phyloP scores from a whole-genome alignment of 2,329 filamentous ascomycete genomes.

The Didymella glomerata region DNA sequence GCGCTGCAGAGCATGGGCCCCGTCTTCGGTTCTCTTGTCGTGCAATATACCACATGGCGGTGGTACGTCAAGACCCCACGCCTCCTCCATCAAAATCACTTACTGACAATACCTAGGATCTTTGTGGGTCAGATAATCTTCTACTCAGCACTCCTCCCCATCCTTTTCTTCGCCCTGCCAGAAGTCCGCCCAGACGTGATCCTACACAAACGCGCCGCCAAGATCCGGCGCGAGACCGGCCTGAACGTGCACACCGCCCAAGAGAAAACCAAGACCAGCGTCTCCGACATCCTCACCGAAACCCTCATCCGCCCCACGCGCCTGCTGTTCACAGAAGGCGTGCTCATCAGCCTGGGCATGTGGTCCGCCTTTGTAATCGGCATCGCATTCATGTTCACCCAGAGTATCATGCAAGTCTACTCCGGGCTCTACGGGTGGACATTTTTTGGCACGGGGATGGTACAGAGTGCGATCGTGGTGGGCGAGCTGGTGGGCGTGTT shows the following conservation, averaged over 20 bases:
- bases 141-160: constrained; percentile 54
- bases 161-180: constrained; percentile 54
- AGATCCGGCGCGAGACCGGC: constrained; percentile 42
- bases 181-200: constrained; percentile 60
- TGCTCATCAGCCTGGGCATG: constrained; percentile 58
- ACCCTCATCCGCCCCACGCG: constrained; percentile 51
- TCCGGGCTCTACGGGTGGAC: constrained; percentile 52
- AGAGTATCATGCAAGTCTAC: constrained; percentile 58
- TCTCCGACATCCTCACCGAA: constrained; percentile 46
- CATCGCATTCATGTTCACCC: constrained; percentile 61
- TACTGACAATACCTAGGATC: constrained; percentile 45
- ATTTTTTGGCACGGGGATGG: constrained; percentile 55
- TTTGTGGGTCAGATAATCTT: constrained; percentile 57
- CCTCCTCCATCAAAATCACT: constrained; percentile 1
- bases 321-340: constrained; percentile 60
- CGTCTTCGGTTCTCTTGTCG: constrained; percentile 54
- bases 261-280: constrained; percentile 46
- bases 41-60: constrained; percentile 52
- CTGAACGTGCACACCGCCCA: constrained; percentile 42
- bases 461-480: constrained; percentile 57
- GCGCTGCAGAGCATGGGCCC: constrained; percentile 57
- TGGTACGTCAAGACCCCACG: constrained; percentile 45
- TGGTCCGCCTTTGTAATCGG: constrained; percentile 60
- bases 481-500: constrained; percentile 57
- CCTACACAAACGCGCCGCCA: constrained; percentile 50